phyloP scores from a whole-genome alignment of 2,329 filamentous ascomycete species.

The Colletotrichum tropicale region DNA sequence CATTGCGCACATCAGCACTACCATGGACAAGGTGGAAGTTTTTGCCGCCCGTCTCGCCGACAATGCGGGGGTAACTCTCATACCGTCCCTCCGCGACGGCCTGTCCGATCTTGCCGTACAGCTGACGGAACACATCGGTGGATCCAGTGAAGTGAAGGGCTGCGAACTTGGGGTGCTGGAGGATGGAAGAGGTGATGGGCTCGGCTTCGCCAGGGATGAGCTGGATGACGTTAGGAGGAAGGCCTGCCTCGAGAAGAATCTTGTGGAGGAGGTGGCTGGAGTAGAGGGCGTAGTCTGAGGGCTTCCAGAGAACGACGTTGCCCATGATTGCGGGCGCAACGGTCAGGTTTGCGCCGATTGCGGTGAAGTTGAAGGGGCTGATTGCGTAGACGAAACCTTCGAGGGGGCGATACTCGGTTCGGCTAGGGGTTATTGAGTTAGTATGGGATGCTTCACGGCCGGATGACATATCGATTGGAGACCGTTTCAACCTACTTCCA shows the following conservation, averaged over 20 bases:
- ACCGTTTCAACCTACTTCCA: slow-evolving; percentile 65
- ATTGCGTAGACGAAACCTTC: slow-evolving; percentile 98
- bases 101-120: slow-evolving; percentile 85
- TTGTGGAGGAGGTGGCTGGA: slow-evolving; percentile 91
- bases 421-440: slow-evolving; percentile 27
- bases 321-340: slow-evolving; percentile 86
- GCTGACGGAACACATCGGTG: slow-evolving; percentile 85
- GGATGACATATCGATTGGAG: background rate
- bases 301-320: slow-evolving; percentile 97
- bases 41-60: slow-evolving; percentile 91
- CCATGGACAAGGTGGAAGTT: slow-evolving; percentile 88
- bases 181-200: slow-evolving; percentile 78
- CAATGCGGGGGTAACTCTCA: slow-evolving; percentile 82
- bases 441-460: background rate
- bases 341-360: slow-evolving; percentile 86
- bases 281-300: slow-evolving; percentile 84
- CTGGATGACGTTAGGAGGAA: slow-evolving; percentile 89
- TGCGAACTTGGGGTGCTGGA: slow-evolving; percentile 81
- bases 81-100: slow-evolving; percentile 86
- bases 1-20: slow-evolving; percentile 78
- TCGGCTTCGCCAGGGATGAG: slow-evolving; percentile 90
- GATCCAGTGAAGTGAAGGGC: slow-evolving; percentile 96
- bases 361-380: slow-evolving; percentile 96
- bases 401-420: slow-evolving; percentile 87
- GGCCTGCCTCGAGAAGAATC: slow-evolving; percentile 88